These are phyloP conservation scores for Neospermospora avenae DNA, from an alignment of 2,329 filamentous ascomycete genomes.

Conservation along the genomic window DNA sequence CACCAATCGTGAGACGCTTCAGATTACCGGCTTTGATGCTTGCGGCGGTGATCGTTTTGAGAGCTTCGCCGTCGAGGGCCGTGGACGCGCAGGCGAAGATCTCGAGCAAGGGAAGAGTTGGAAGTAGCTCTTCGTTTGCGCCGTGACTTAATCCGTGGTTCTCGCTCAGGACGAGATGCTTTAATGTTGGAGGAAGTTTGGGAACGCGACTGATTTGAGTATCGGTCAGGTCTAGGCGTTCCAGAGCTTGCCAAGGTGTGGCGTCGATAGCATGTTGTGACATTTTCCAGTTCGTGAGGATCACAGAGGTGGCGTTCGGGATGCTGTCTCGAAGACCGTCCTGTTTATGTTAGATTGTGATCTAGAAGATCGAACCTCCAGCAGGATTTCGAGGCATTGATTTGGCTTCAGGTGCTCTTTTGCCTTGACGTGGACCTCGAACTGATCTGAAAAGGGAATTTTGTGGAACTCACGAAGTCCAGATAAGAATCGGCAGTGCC, in stretches of 20 bases:
- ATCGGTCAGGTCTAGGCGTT: slow-evolving; percentile 27
- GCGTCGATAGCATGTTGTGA: slow-evolving; percentile 9
- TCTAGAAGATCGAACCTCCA: neutral
- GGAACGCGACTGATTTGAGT: slow-evolving; percentile 20
- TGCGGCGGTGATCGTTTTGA: slow-evolving; percentile 18
- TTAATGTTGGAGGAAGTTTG: slow-evolving; percentile 28
- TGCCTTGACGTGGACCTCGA: neutral
- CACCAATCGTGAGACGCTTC: slow-evolving; percentile 26
- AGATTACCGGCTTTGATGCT: slow-evolving; percentile 26
- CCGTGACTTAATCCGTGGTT: slow-evolving; percentile 16
- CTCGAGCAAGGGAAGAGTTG: slow-evolving; percentile 28
- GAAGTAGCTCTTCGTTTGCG: neutral
- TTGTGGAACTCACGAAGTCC: slow-evolving; percentile 22
- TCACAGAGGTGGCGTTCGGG: slow-evolving; percentile 22
- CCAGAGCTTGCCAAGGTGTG: slow-evolving; percentile 19
- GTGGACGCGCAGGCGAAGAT: slow-evolving; percentile 27
- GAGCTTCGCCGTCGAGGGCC: slow-evolving; percentile 6
- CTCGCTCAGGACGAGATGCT: slow-evolving; percentile 24
- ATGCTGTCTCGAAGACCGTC: slow-evolving; percentile 18
- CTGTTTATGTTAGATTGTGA: slow-evolving; percentile 15
- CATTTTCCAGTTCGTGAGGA: slow-evolving; percentile 21
- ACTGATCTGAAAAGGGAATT: neutral
- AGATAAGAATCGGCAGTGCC: slow-evolving; percentile 5
- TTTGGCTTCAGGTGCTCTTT: neutral
- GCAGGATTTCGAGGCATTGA: neutral